Percentiles rank a stretch among this genome's conserved stretches.
Evolutionary conservation across 2,329 filamentous ascomycete species (phyloP).

Genomic region (Botrytis medusae): DNA sequence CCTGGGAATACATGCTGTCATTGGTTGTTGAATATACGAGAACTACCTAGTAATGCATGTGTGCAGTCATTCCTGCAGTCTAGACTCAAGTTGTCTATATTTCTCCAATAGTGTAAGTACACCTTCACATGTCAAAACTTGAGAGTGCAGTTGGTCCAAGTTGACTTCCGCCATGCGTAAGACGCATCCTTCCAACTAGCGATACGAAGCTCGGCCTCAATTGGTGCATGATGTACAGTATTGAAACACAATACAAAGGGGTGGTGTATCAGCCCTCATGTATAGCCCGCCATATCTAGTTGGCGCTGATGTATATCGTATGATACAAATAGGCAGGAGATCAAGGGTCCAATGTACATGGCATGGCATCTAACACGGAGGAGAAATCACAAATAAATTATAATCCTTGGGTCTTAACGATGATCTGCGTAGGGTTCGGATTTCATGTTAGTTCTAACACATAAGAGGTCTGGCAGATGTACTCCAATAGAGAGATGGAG

Average conservation of each 20-base stretch:
- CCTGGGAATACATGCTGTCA: not conserved
- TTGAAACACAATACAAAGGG: not conserved
- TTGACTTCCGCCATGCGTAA: not conserved
- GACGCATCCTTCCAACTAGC: not conserved
- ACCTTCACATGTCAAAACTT: conserved; percentile 9
- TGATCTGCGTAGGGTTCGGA: not conserved
- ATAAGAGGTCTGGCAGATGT: not conserved
- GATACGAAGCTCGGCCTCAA: not conserved
- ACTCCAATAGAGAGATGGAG: not conserved
- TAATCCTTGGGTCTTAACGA: not conserved
- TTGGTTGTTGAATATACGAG: not conserved
- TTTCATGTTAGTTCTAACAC: not conserved
- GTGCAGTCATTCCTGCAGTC: not conserved
- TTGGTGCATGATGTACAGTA: not conserved
- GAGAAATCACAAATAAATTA: not conserved
- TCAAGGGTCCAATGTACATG: not conserved
- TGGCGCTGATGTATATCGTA: not conserved
- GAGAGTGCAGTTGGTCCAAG: not conserved
- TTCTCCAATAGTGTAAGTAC: not conserved
- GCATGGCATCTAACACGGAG: not conserved
- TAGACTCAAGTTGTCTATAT: not conserved
- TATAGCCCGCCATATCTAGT: not conserved
- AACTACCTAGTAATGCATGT: not conserved
- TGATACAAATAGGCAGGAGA: not conserved
- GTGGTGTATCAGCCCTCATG: not conserved